These are phyloP conservation scores for Trichoderma atroviride DNA, from an alignment of 2,329 filamentous ascomycete species.

Conservation along the genomic window DNA sequence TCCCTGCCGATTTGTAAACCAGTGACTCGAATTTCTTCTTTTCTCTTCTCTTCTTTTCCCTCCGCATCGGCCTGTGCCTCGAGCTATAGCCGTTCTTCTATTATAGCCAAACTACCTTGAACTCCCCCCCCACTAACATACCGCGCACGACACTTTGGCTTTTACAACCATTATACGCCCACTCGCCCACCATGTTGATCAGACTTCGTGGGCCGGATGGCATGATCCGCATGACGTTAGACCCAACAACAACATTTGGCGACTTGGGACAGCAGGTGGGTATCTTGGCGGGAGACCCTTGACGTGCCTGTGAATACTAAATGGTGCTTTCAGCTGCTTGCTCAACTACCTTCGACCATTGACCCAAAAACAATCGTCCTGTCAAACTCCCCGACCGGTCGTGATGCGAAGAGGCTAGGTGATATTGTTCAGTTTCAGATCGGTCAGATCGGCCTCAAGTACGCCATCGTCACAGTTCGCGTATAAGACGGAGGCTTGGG, in stretches of 20 bases:
- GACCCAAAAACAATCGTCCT: slow-evolving; percentile 62
- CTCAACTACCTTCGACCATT: slow-evolving; percentile 63
- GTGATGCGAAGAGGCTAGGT: slow-evolving; percentile 59
- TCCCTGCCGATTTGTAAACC: background rate
- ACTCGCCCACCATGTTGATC: slow-evolving; percentile 68
- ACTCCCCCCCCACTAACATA: slow-evolving; percentile 1
- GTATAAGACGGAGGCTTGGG: slow-evolving; percentile 26
- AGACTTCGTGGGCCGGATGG: slow-evolving; percentile 90
- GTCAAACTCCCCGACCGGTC: slow-evolving; percentile 62
- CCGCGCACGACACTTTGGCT: background rate
- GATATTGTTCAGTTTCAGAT: slow-evolving; percentile 61
- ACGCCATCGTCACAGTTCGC: slow-evolving; percentile 29
- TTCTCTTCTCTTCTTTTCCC: background rate
- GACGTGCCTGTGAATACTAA: background rate
- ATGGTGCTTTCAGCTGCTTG: slow-evolving; percentile 50
- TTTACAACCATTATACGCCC: slow-evolving; percentile 28
- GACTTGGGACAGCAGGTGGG: slow-evolving; percentile 58
- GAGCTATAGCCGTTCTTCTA: background rate
- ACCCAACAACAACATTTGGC: slow-evolving; percentile 72
- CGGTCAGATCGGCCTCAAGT: slow-evolving; percentile 63
- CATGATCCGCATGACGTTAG: slow-evolving; percentile 82
- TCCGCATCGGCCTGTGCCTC: background rate
- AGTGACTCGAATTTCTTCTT: background rate
- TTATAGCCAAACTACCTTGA: background rate
- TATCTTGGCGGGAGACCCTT: background rate